Base-by-base conservation (phyloP, 2,329 filamentous ascomycete species). In the Fusarium siculi region DNA sequence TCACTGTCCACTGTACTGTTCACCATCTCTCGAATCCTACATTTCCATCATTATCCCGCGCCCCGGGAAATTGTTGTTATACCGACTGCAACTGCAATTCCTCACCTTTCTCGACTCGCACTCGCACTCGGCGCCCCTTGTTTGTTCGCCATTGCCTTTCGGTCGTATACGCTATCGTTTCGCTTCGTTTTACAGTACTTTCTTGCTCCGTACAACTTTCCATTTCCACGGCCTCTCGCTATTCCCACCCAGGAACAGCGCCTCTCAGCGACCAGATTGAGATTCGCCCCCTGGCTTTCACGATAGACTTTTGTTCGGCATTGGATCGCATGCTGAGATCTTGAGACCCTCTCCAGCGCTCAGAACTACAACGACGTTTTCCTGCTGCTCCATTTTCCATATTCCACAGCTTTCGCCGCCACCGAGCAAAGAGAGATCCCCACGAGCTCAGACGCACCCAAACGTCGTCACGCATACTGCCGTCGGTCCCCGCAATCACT, bases 41-140 rank as follows among this genome's bases (percentile, higher is more conserved):
- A 74, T 76, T 72, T 71, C 65, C 76, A 77, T 78, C 74, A 74
- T 78, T 78, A 78, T 78, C 72, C 74, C 74, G 66, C 73, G 73
- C 59, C 40, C 44, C 66, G 54, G 63, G 72, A 63, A 70, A 63
- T 70, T 66, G 63, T 73, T 74, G 68, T 69, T 76, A 63, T 75
- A 70, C 63, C 67, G 49, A 65, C 70, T 66, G 44, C 66, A 66
- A 56, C 59, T 69, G 30, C 63, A 68, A 64, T 63, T 32, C 4
- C 14, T 69, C 50, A 47, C n/a, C 25, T 47, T 23, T 34, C 25
- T 61, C 63, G 63, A 62, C 55, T 68, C 32, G 57, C 61, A 49
- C 65, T 30, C 37, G 50, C 59, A 46, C 50, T 63, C 61, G 60
- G 56, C 71, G 55, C 57, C 30, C 63, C 66, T 74, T 74, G 52